These are phyloP conservation scores for Metrosideros polymorpha DNA, from an alignment of 441 rosid species.

Conservation along the genomic window DNA sequence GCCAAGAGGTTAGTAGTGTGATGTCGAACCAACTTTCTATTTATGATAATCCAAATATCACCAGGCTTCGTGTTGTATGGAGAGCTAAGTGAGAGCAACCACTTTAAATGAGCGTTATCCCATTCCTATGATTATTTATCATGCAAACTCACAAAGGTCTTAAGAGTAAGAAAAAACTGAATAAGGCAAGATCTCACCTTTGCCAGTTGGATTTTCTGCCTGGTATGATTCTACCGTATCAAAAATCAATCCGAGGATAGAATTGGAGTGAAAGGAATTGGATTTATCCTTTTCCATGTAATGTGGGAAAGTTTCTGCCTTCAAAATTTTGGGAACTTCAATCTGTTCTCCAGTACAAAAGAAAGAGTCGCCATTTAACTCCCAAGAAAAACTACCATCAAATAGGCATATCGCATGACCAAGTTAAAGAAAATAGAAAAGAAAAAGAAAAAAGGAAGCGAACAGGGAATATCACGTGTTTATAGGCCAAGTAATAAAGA, in stretches of 20 bases:
- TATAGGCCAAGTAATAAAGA: background rate
- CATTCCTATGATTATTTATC: background rate
- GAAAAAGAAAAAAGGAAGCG: background rate
- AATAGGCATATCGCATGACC: background rate
- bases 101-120: background rate
- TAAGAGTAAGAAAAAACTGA: too few relatives aligned
- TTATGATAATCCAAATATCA: background rate
- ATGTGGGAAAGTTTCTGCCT: constrained; percentile 42
- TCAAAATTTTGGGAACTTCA: constrained; percentile 31
- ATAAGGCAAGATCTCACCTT: constrained; percentile 19
- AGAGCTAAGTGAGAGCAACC: background rate
- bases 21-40: background rate
- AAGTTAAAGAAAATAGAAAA: background rate
- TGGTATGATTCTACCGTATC: constrained; percentile 29
- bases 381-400: background rate
- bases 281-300: constrained; percentile 39
- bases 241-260: constrained; percentile 59
- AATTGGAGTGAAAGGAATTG: constrained; percentile 34
- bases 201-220: constrained; percentile 5
- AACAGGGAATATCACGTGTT: background rate
- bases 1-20: background rate
- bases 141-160: background rate
- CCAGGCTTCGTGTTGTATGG: background rate
- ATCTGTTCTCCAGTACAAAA: constrained; percentile 21
- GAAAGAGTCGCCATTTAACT: background rate